Conservation (phyloP, 2,329 filamentous ascomycete genomes). For the Fusarium lateritium region DNA sequence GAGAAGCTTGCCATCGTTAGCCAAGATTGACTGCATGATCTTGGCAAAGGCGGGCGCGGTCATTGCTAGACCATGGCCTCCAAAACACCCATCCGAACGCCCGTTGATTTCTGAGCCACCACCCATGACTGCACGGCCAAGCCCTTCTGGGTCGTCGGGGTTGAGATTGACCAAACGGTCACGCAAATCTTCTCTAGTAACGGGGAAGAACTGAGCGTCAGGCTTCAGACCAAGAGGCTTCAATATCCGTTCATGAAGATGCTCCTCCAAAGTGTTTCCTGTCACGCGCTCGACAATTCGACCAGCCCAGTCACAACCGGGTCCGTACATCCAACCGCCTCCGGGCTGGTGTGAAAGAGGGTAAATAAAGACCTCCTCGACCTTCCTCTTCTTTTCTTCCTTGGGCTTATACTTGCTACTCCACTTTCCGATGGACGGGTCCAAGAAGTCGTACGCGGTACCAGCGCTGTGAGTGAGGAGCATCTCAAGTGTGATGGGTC, state of each 20-base stretch:
- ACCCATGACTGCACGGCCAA: conserved; percentile 55
- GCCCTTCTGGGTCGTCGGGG: conserved; percentile 55
- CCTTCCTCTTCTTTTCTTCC: conserved; percentile 43
- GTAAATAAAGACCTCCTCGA: conserved; percentile 60
- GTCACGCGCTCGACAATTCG: conserved; percentile 65
- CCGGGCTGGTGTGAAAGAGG: conserved; percentile 68
- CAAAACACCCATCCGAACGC: conserved; percentile 57
- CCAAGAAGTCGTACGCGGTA: conserved; percentile 60
- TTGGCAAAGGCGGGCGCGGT: conserved; percentile 58
- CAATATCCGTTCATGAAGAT: conserved; percentile 62
- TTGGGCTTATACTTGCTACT: conserved; percentile 49
- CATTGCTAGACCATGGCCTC: conserved; percentile 61
- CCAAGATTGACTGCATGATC: conserved; percentile 62
- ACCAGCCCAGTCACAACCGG: conserved; percentile 67
- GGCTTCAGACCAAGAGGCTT: conserved; percentile 58
- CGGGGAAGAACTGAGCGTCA: conserved; percentile 58
- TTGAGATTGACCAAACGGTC: conserved; percentile 56
- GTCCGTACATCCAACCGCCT: conserved; percentile 64
- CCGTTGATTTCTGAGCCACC: conserved; percentile 53
- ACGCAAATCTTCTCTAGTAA: conserved; percentile 54
- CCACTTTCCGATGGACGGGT: conserved; percentile 56
- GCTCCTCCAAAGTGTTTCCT: conserved; percentile 58
- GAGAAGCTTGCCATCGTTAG: conserved; percentile 65
- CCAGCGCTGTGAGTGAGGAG: conserved; percentile 68
- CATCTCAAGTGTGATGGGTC: conserved; percentile 64